These are phyloP conservation scores for Backusella westeae DNA, from an alignment of 192 early-diverging fungal genomes.

Conservation along the genomic window DNA sequence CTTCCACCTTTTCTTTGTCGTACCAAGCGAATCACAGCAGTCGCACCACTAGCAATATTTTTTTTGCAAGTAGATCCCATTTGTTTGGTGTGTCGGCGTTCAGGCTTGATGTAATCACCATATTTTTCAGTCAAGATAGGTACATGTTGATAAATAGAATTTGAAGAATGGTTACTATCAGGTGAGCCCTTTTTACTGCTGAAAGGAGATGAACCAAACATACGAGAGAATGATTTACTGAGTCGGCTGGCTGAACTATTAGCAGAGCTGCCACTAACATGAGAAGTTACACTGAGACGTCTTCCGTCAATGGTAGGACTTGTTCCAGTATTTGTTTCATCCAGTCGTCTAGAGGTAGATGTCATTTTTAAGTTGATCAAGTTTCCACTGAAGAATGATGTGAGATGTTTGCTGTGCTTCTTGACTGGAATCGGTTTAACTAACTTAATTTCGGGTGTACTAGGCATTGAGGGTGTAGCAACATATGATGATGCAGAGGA, in stretches of 20 bases:
- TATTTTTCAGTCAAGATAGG: slow-evolving; percentile 19
- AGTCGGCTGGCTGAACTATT: not conserved
- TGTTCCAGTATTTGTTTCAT: not conserved
- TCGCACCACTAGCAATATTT: slow-evolving; percentile 84
- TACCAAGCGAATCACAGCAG: slow-evolving; percentile 83
- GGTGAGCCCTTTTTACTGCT: not conserved
- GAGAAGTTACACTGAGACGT: not conserved
- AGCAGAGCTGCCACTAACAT: not conserved
- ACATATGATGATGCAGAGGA: slow-evolving; percentile 2
- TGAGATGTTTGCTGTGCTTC: not conserved
- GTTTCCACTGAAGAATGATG: not conserved
- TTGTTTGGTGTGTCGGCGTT: slow-evolving; percentile 1
- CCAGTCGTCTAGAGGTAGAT: not conserved
- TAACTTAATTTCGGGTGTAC: not conserved
- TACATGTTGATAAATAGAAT: not conserved
- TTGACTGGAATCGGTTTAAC: slow-evolving; percentile 1
- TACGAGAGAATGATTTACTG: slow-evolving; percentile 1
- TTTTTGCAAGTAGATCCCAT: slow-evolving; percentile 22
- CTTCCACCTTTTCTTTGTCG: slow-evolving; percentile 72
- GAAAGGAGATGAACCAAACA: not conserved
- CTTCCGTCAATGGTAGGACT: not conserved
- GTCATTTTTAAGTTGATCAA: slow-evolving; percentile 14
- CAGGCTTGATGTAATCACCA: slow-evolving; percentile 23
- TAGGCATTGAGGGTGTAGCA: not conserved
- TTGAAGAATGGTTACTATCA: not conserved